Evolutionary conservation across 805 yeast genomes (phyloP).

Genomic region (Saccharomycopsis selenospora): DNA sequence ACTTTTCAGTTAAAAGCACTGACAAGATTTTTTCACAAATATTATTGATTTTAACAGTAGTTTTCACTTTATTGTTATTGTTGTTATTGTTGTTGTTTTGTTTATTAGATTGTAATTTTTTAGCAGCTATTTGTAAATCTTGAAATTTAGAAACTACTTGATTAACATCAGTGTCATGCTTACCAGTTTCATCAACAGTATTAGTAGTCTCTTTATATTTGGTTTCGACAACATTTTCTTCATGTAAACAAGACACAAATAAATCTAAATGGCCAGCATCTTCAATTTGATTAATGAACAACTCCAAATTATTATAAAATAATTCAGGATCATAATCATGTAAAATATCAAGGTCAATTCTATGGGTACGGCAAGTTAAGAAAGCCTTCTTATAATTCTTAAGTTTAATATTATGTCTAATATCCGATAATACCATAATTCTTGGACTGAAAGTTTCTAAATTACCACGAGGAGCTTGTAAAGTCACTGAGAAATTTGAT

Average conservation of each 20-base stretch:
- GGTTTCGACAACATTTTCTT: slow-evolving; percentile 76
- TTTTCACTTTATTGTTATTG: slow-evolving; percentile 3
- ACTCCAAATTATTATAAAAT: slow-evolving; percentile 56
- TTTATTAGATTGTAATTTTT: slow-evolving; percentile 22
- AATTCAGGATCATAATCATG: slow-evolving; percentile 78
- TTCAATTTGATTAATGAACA: slow-evolving; percentile 63
- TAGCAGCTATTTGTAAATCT: slow-evolving; percentile 4
- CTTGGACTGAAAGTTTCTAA: slow-evolving; percentile 91
- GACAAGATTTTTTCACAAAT: slow-evolving; percentile 67
- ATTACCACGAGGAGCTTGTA: slow-evolving; percentile 96
- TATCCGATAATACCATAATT: slow-evolving; percentile 80
- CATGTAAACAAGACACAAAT: slow-evolving; percentile 77
- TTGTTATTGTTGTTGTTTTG: slow-evolving; percentile 34
- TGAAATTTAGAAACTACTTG: neutral
- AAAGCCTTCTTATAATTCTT: slow-evolving; percentile 68
- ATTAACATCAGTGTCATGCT: neutral
- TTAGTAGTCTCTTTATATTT: slow-evolving; percentile 71
- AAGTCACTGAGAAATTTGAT: slow-evolving; percentile 67
- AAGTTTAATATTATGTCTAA: slow-evolving; percentile 57
- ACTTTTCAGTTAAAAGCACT: slow-evolving; percentile 41
- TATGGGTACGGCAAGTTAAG: slow-evolving; percentile 75
- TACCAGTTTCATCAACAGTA: slow-evolving; percentile 21
- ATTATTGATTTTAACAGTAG: slow-evolving; percentile 61
- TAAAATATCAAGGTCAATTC: slow-evolving; percentile 83
- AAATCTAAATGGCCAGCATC: slow-evolving; percentile 74